These are phyloP conservation scores for Tricholoma sp. DNA, from an alignment of 768 basidiomycete genomes.

Conservation along the genomic window DNA sequence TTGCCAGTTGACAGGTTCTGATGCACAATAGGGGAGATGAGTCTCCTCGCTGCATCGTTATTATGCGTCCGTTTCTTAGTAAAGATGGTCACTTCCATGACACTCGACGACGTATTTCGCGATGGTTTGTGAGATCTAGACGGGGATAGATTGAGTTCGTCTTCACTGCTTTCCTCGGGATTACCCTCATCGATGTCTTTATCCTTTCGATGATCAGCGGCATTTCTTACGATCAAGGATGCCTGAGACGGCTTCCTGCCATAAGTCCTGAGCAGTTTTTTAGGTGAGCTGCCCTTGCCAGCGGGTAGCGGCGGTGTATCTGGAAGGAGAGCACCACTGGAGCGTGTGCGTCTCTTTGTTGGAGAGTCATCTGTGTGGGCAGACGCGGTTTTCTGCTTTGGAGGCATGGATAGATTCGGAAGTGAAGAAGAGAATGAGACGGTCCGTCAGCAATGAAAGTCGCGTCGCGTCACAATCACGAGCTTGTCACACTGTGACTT, in stretches of 20 bases:
- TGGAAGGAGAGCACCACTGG: slow-evolving; percentile 7
- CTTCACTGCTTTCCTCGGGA: slow-evolving; percentile 12
- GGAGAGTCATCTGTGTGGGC: slow-evolving; percentile 17
- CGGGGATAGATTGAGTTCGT: slow-evolving; percentile 21
- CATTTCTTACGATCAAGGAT: background rate
- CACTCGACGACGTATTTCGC: background rate
- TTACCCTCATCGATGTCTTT: background rate
- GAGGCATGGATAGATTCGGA: slow-evolving; percentile 23
- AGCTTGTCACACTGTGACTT: slow-evolving; percentile 22
- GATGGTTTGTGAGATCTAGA: slow-evolving; percentile 1
- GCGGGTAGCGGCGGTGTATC: background rate
- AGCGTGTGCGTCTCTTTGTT: slow-evolving; percentile 29
- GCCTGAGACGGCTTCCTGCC: background rate
- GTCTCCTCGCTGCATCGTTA: background rate
- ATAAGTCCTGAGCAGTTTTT: slow-evolving; percentile 7
- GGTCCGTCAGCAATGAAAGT: too few species aligned
- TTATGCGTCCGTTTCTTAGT: background rate
- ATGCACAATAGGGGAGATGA: background rate
- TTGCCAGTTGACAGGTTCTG: background rate
- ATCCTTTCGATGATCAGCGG: slow-evolving; percentile 3
- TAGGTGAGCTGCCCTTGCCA: slow-evolving; percentile 4
- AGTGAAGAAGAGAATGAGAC: background rate
- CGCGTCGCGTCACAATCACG: slow-evolving; percentile 13
- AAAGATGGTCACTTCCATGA: background rate
- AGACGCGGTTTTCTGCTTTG: slow-evolving; percentile 41